Evolutionary conservation across 163 green algal genomes (phyloP).

Genomic region (Trebouxiophyceae sp.): DNA sequence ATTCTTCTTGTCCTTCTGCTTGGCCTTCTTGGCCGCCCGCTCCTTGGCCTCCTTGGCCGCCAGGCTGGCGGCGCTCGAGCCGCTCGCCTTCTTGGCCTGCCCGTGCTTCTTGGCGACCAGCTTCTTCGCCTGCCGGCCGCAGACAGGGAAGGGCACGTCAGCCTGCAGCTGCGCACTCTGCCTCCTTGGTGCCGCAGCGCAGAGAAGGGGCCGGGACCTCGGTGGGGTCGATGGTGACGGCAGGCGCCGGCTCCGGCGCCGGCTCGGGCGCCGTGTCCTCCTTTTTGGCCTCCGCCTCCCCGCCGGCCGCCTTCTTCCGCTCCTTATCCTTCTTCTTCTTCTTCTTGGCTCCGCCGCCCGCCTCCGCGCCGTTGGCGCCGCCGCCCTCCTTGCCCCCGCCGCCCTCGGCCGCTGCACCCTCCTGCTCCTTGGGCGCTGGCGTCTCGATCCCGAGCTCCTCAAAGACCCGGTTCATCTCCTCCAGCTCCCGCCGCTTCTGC

Average conservation of each 20-base stretch:
- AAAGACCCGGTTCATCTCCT: background rate
- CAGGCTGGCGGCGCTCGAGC: background rate
- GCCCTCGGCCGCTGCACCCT: background rate
- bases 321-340: conserved; percentile 1
- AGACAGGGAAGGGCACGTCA: background rate
- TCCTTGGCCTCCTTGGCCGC: background rate
- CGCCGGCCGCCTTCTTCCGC: background rate
- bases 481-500: background rate
- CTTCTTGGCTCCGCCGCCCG: background rate
- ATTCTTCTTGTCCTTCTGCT: background rate
- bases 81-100: background rate
- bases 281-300: background rate
- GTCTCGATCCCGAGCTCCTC: background rate
- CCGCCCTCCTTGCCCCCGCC: too few relatives aligned
- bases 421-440: background rate
- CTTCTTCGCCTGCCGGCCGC: background rate
- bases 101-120: background rate
- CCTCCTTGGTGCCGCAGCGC: too few relatives aligned
- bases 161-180: too few relatives aligned
- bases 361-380: background rate
- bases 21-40: background rate
- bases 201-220: background rate
- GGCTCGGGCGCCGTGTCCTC: background rate
- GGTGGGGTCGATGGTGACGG: background rate
- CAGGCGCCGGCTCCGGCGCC: background rate